phyloP scores from a whole-genome alignment of 768 basidiomycete species.

The Termitomyces sp. region DNA sequence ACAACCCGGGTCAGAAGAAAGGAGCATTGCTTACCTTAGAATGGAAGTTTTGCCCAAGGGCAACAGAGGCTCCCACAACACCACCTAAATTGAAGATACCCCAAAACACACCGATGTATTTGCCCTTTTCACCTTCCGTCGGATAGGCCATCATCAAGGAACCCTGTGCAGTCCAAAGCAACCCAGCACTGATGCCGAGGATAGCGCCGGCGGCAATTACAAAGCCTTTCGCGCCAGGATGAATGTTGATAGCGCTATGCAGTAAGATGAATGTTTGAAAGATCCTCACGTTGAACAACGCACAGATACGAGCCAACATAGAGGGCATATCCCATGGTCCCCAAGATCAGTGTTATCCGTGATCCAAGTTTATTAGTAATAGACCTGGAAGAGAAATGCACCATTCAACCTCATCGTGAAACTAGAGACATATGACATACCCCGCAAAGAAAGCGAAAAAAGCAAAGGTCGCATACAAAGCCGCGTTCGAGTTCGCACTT shows the following conservation, averaged over 20 bases:
- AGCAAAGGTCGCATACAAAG: constrained; percentile 56
- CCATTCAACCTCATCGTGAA: neutral
- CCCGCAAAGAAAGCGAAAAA: constrained; percentile 35
- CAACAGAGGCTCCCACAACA: constrained; percentile 74
- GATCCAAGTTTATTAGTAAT: constrained; percentile 79
- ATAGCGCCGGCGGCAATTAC: constrained; percentile 69
- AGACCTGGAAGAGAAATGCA: constrained; percentile 36
- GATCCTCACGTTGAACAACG: constrained; percentile 17
- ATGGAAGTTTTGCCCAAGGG: constrained; percentile 66
- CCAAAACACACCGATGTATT: constrained; percentile 80
- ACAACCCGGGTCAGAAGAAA: neutral
- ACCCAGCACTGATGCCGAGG: constrained; percentile 65
- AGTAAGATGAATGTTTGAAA: neutral
- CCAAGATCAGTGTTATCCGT: constrained; percentile 65
- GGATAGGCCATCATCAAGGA: constrained; percentile 81
- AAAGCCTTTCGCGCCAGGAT: constrained; percentile 55
- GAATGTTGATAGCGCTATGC: constrained; percentile 63
- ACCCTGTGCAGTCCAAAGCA: constrained; percentile 83
- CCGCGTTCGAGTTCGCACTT: constrained; percentile 64
- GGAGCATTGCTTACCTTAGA: constrained; percentile 38
- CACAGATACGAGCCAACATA: constrained; percentile 73
- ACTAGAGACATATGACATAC: constrained; percentile 8
- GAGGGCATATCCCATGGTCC: constrained; percentile 71
- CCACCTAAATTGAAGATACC: constrained; percentile 78
- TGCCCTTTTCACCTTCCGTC: constrained; percentile 75